Conservation (phyloP, 2,329 filamentous ascomycete species). For the Sporothrix curviconia region DNA sequence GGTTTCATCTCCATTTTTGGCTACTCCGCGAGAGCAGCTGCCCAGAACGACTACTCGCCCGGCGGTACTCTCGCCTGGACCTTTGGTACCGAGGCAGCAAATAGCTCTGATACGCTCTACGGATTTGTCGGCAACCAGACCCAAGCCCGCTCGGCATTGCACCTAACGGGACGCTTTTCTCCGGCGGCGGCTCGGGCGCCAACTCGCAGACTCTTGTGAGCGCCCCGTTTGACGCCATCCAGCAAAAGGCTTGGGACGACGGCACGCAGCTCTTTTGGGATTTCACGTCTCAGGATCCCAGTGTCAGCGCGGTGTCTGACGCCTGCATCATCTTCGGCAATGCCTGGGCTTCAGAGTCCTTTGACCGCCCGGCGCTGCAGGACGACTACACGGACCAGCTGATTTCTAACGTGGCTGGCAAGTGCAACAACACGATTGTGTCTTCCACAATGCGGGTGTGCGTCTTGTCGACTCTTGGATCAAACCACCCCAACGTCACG, state of each 20-base stretch:
- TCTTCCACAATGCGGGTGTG: conserved; percentile 57
- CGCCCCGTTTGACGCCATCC: conserved; percentile 50
- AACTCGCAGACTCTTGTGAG: conserved; percentile 36
- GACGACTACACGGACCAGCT: conserved; percentile 60
- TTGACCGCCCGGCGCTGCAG: conserved; percentile 51
- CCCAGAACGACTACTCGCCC: conserved; percentile 34
- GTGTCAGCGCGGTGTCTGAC: conserved; percentile 46
- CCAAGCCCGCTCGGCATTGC: conserved; percentile 23
- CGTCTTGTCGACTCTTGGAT: conserved; percentile 55
- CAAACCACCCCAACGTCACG: conserved; percentile 56
- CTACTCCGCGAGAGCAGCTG: conserved; percentile 48
- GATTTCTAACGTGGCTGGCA: conserved; percentile 49
- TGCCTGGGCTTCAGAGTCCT: conserved; percentile 64
- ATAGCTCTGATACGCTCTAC: conserved; percentile 1
- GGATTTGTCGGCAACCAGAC: neutral
- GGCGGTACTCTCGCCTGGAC: conserved; percentile 32
- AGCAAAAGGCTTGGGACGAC: conserved; percentile 46
- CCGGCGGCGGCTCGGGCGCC: conserved; percentile 32
- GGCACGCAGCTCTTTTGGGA: conserved; percentile 55
- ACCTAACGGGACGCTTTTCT: conserved; percentile 37
- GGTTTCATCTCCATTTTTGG: conserved; percentile 54
- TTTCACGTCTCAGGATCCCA: conserved; percentile 40
- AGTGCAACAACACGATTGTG: conserved; percentile 59
- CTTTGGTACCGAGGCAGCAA: conserved; percentile 33
- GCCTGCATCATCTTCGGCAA: conserved; percentile 63